Evolutionary conservation across 1,284 basidiomycete species (phyloP).

Genomic region (Apiotrichum laibachii): DNA sequence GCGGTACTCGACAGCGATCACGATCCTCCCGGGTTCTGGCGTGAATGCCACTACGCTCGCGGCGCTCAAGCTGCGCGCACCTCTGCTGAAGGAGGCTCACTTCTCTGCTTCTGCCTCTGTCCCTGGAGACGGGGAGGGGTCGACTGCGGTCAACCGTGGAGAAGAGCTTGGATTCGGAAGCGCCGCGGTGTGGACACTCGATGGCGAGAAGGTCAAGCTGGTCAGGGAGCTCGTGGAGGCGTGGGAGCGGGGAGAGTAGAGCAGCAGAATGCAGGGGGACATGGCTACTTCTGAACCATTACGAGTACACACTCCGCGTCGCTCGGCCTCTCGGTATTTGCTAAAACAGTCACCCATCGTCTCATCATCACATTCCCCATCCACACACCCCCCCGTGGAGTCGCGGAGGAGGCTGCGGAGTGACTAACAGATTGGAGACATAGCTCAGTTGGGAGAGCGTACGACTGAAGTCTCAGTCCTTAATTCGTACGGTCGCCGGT

Average conservation of each 20-base stretch:
- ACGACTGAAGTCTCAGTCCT: no score
- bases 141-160: constrained; percentile 8
- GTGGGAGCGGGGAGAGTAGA: neutral
- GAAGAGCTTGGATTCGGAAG: constrained; percentile 19
- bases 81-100: constrained; percentile 50
- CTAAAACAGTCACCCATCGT: no score
- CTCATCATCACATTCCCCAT: no score
- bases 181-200: constrained; percentile 15
- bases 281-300: no score
- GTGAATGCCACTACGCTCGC: constrained; percentile 22
- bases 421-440: no score
- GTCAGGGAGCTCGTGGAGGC: constrained; percentile 10
- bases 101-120: constrained; percentile 21
- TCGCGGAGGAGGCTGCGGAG: no score
- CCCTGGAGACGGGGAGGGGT: neutral
- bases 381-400: no score
- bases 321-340: no score
- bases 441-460: no score
- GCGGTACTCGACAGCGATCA: constrained; percentile 29
- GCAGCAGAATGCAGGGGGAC: no score
- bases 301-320: no score
- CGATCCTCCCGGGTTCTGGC: constrained; percentile 50
- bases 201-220: constrained; percentile 9
- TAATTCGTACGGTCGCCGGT: no score
- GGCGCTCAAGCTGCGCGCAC: constrained; percentile 55